These are phyloP conservation scores for Penicillium sp. DNA, from an alignment of 2,329 filamentous ascomycete genomes.

Conservation along the genomic window DNA sequence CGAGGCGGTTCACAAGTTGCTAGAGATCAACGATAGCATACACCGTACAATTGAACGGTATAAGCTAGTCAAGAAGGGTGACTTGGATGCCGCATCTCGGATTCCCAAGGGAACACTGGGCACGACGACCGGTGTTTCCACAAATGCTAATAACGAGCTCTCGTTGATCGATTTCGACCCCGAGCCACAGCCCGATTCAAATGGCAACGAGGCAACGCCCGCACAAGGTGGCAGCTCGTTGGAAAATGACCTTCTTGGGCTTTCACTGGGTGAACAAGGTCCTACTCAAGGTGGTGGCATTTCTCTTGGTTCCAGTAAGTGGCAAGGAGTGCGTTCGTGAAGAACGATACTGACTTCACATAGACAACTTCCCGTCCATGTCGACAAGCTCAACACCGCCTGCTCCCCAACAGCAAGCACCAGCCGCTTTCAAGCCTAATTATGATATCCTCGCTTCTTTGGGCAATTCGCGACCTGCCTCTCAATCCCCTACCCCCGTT, in stretches of 20 bases:
- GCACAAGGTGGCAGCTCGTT: constrained; percentile 64
- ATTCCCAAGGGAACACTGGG: constrained; percentile 80
- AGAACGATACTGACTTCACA: neutral
- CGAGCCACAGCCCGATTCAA: constrained; percentile 50
- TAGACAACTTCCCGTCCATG: constrained; percentile 42
- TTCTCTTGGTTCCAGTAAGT: constrained; percentile 68
- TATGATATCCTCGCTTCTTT: constrained; percentile 61
- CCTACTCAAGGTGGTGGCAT: constrained; percentile 81
- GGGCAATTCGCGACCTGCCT: constrained; percentile 48
- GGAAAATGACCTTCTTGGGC: constrained; percentile 86
- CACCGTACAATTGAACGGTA: constrained; percentile 94
- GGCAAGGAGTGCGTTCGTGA: neutral
- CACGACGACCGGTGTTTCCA: constrained; percentile 64
- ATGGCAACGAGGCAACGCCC: constrained; percentile 47
- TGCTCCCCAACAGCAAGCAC: constrained; percentile 41
- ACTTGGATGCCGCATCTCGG: constrained; percentile 78
- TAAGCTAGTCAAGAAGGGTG: constrained; percentile 93
- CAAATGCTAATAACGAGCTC: constrained; percentile 73
- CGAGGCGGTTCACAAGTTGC: constrained; percentile 89
- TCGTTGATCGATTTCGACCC: constrained; percentile 89
- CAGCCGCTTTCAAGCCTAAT: constrained; percentile 53
- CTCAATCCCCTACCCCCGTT: constrained; percentile 53
- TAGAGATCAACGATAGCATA: constrained; percentile 99
- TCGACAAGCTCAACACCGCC: constrained; percentile 22
- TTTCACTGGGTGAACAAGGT: constrained; percentile 73